Conservation (phyloP, 2,329 filamentous ascomycete genomes). For the Dactylellina sp. region DNA sequence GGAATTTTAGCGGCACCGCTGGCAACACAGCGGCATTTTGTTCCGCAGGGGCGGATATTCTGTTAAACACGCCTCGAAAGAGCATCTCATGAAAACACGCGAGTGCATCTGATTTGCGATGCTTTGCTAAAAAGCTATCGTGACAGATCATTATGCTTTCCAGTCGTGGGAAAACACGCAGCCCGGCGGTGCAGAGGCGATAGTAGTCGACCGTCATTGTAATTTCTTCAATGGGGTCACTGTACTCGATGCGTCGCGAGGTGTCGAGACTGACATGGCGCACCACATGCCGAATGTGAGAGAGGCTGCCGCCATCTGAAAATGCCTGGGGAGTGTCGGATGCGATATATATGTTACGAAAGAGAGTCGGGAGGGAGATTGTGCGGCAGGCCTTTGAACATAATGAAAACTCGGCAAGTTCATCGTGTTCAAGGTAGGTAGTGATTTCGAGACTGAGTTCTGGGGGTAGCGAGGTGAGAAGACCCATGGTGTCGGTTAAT, state of each 20-base stretch:
- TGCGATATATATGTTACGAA: constrained; percentile 28
- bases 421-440: constrained; percentile 14
- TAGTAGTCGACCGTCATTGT: constrained; percentile 19
- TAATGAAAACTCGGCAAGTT: constrained; percentile 16
- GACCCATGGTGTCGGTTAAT: constrained; percentile 12
- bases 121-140: constrained; percentile 16
- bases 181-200: constrained; percentile 10
- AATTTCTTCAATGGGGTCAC: constrained; percentile 9
- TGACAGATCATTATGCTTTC: constrained; percentile 17
- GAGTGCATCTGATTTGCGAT: not conserved
- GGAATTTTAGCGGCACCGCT: not conserved
- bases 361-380: constrained; percentile 20
- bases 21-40: too few species aligned
- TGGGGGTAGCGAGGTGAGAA: constrained; percentile 22
- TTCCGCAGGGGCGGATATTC: not conserved
- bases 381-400: constrained; percentile 30
- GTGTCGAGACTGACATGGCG: constrained; percentile 28
- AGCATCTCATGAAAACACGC: not conserved
- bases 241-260: constrained; percentile 2
- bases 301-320: constrained; percentile 6
- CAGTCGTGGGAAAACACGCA: constrained; percentile 16
- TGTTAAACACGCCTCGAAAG: constrained; percentile 9
- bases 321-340: constrained; percentile 13
- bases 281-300: constrained; percentile 14
- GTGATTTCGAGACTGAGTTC: constrained; percentile 33